Percentiles rank a stretch among this genome's conserved stretches.
phyloP scores from a whole-genome alignment of 148 eudicot genomes.

The Chenopodium berlandieri region DNA sequence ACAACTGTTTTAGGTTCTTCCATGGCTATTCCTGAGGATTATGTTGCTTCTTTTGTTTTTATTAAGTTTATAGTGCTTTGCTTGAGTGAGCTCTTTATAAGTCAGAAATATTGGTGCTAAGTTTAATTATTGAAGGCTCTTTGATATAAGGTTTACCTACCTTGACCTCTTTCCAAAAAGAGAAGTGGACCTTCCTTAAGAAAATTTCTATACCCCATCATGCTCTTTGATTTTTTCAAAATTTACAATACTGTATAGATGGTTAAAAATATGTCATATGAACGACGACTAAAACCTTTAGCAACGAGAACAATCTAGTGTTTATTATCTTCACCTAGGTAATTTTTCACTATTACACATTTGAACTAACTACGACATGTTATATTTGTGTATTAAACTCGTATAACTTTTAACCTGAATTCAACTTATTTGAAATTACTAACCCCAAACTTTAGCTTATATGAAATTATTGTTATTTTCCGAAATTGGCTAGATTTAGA shows the following conservation, averaged over 20 bases:
- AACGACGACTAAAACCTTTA: too few relatives aligned
- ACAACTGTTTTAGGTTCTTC: slow-evolving; percentile 26
- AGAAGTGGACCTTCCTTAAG: not conserved
- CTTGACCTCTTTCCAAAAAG: slow-evolving; percentile 3
- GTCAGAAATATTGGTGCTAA: not conserved
- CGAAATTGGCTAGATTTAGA: not conserved
- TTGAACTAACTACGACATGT: too few relatives aligned
- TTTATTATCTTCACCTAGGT: too few relatives aligned
- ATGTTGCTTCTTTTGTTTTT: not conserved
- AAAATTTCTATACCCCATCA: not conserved
- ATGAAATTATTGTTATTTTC: too few relatives aligned
- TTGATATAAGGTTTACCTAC: slow-evolving; percentile 9
- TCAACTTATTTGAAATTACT: too few relatives aligned
- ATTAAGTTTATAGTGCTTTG: not conserved
- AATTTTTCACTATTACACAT: too few relatives aligned
- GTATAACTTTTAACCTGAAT: too few relatives aligned
- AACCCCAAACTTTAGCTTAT: too few relatives aligned
- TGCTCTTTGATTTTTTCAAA: not conserved
- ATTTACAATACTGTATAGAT: too few relatives aligned
- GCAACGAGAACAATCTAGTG: too few relatives aligned
- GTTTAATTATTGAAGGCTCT: slow-evolving; percentile 5
- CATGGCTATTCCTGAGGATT: slow-evolving; percentile 15
- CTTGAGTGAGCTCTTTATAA: not conserved
- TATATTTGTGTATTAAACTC: too few relatives aligned
- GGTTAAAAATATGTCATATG: too few relatives aligned